Evolutionary conservation across 2,329 filamentous ascomycete species (phyloP).

Genomic region (Aspergillus piperis): DNA sequence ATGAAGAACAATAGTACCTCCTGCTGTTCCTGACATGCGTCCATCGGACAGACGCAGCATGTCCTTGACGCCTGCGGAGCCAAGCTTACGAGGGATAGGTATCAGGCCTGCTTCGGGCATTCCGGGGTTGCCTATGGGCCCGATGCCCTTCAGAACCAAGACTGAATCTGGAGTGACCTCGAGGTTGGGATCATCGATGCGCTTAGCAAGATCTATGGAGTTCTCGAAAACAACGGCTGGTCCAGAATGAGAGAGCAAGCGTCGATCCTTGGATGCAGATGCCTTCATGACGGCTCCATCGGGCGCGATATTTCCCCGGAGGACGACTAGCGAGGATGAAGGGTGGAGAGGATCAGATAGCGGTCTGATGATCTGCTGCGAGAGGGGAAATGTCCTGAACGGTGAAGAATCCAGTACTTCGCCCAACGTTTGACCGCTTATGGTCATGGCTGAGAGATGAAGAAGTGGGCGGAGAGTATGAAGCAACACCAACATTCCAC

Average conservation of each 20-base stretch:
- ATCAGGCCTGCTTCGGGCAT: conserved; percentile 58
- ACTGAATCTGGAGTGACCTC: conserved; percentile 49
- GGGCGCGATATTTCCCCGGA: conserved; percentile 52
- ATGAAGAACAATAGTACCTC: conserved; percentile 57
- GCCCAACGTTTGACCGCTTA: conserved; percentile 51
- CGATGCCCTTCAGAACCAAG: conserved; percentile 52
- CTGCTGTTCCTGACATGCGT: conserved; percentile 58
- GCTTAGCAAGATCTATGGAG: conserved; percentile 47
- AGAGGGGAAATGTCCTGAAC: conserved; percentile 46
- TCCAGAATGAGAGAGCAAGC: conserved; percentile 48
- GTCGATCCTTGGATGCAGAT: conserved; percentile 51
- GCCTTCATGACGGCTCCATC: conserved; percentile 54
- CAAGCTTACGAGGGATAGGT: conserved; percentile 54
- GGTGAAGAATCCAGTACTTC: conserved; percentile 47
- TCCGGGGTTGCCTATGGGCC: conserved; percentile 54
- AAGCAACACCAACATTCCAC: conserved; percentile 53
- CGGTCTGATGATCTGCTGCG: conserved; percentile 47
- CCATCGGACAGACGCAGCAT: conserved; percentile 59
- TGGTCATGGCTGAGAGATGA: conserved; percentile 49
- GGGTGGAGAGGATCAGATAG: conserved; percentile 50
- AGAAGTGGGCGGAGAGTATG: conserved; percentile 51
- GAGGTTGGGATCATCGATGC: conserved; percentile 51
- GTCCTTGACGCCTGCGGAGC: conserved; percentile 50
- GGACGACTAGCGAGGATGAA: conserved; percentile 47
- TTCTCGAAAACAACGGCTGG: conserved; percentile 53